Evolutionary conservation across 495 filamentous ascomycete species (phyloP), one percentile per base, ranked within the genome.

Genomic region (Aspergillus affinis): DNA sequence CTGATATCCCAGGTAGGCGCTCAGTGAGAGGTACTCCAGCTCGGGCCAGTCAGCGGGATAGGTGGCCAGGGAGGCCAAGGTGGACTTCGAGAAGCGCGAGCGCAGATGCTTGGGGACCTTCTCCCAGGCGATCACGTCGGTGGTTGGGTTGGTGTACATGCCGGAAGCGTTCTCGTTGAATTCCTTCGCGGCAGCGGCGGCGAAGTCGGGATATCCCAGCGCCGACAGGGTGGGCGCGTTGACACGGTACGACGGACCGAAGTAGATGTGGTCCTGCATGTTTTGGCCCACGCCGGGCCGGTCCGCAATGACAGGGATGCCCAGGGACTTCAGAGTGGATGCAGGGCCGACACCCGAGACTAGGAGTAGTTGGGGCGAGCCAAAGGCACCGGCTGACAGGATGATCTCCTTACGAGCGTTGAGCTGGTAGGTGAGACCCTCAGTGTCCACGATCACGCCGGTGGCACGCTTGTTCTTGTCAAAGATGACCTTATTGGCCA

Each of bases 41-140:
- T 86, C 82, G 0, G 83, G 83, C 81, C 81, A 84, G 63, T 86
- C 82, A 0, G 62, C 56, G 0, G 80, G 76, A 4, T 64, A 49
- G 5, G 80, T 70, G 50, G 63, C 65, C 6, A 26, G 19, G 15
- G 48, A n/a, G 60, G 27, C 6, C 18, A 10, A 29, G 12, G 27
- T 29, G 54, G 32, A 4, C 54, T 55, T 6, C 27, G 46, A 20
- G 54, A 58, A 20, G 50, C 72, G 73, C 36, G 19, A 21, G 32
- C 53, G 36, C 4, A 23, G 41, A 21, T 27, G n/a, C 8, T 60
- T 23, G 12, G 78, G 75, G 18, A 76, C 18, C 52, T 79, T 79
- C 58, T 81, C 78, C 59, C 61, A 78, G 9, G 58, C 75, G 26
- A 74, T 48, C 15, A 73, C 51, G 52, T 80, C 77, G 5, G 26